Percentiles rank a stretch among this genome's conserved stretches.
These are phyloP conservation scores for Didymella exigua DNA, from an alignment of 2,329 filamentous ascomycete genomes.

Conservation along the genomic window DNA sequence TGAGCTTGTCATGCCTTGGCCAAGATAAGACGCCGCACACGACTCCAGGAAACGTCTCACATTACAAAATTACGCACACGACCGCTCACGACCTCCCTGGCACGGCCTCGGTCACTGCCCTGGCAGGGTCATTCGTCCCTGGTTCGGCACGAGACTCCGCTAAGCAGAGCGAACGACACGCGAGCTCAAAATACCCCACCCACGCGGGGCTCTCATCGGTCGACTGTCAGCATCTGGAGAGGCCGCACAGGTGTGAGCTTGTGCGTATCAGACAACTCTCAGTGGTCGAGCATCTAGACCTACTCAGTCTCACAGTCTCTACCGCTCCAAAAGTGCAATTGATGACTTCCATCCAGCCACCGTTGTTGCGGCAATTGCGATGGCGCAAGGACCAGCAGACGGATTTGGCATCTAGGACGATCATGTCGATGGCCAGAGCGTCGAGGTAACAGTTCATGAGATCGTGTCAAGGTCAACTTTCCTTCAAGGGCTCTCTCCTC, in stretches of 20 bases:
- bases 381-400: constrained; percentile 1
- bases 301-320: not conserved
- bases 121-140: not conserved
- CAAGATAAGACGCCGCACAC: constrained; percentile 17
- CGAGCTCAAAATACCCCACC: constrained; percentile 9
- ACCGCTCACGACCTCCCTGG: not conserved
- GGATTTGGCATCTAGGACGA: not conserved
- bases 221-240: constrained; percentile 1
- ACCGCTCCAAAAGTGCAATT: not conserved
- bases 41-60: constrained; percentile 7
- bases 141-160: constrained; percentile 7
- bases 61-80: constrained; percentile 4
- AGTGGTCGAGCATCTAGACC: not conserved
- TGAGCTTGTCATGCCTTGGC: constrained; percentile 17
- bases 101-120: not conserved
- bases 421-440: not conserved
- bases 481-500: not conserved
- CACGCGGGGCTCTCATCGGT: constrained; percentile 15
- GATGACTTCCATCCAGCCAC: not conserved
- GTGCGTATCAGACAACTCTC: not conserved
- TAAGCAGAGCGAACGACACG: not conserved
- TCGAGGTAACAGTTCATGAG: too few species aligned
- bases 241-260: not conserved
- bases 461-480: too few species aligned
- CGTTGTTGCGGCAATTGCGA: constrained; percentile 1